Evolutionary conservation across 768 basidiomycete species (phyloP), one percentile per base, ranked within the genome.

Genomic region (Leccinum sublutescens): DNA sequence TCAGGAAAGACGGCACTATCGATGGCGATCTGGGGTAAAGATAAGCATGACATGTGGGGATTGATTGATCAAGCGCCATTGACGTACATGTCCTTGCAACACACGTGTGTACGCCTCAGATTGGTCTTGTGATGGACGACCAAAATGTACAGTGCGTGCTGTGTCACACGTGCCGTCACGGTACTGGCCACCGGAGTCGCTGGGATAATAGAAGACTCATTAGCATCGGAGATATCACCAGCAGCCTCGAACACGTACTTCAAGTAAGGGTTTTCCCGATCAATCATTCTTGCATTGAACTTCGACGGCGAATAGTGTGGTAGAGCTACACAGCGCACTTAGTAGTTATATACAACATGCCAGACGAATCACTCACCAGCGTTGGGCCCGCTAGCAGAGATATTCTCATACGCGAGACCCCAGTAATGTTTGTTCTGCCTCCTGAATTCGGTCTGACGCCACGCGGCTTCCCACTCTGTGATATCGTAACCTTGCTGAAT

Each of bases 41-140:
- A 72, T 66, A 51, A 63, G 58, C 57, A 56, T 68, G 62, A 50
- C 43, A 43, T 47, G 50, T 54, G 58, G 61, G 56, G 40, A 43
- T 8, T 63, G 54, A 65, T 60, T 19, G 53, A 68, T 61, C 60
- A 68, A 50, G 60, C 40, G 60, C 51, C 58, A 40, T 65, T 59
- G 58, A 82, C 91, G 67, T 78, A 93, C 92, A 77, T 99, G 97
- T 8, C 95, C 96, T 75, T 99, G 97, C 58, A 99, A 72, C 47
- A 98, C 97, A 50, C 94, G 82, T 31, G 97, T 99, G 74, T 87
- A 99, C 1, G 96, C 94, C 64, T 95, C 89, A 70, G 85, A 88
- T 71, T 93, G 87, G 62, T 93, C 89, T n/a, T 79, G 60, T n/a
- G 88, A 85, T 7, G 91, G 91, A n/a, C 86, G 82, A 45, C 94